phyloP scores from a whole-genome alignment of 2,329 filamentous ascomycete genomes.

The Ophiostoma tasmaniense region DNA sequence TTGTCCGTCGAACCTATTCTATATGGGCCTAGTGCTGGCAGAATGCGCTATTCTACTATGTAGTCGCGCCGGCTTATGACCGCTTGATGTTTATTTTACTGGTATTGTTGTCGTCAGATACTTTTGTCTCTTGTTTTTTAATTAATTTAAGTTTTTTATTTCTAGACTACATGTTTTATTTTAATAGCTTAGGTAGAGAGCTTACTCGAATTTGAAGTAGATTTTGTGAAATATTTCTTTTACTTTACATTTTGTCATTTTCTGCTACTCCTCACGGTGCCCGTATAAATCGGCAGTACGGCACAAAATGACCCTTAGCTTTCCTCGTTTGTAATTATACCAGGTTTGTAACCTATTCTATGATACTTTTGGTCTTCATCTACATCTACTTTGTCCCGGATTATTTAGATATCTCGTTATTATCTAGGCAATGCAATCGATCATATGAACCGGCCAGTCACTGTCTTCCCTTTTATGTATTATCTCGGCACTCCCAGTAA shows the following conservation, averaged over 20 bases:
- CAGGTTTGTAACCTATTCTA: neutral
- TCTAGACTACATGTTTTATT: too few relatives aligned
- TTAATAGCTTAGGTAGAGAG: too few relatives aligned
- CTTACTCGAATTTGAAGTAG: too few relatives aligned
- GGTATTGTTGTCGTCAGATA: neutral
- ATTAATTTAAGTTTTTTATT: too few relatives aligned
- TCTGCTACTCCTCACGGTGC: neutral
- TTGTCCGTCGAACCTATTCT: neutral
- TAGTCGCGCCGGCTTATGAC: neutral
- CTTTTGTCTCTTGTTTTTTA: neutral
- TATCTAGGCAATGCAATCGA: too few relatives aligned
- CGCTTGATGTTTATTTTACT: neutral
- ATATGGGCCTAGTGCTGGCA: neutral
- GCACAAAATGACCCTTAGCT: neutral
- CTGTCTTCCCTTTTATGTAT: neutral
- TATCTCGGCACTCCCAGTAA: neutral
- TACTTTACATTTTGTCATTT: too few relatives aligned
- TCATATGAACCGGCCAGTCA: neutral
- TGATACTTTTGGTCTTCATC: neutral
- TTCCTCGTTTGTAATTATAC: neutral
- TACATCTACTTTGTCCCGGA: neutral
- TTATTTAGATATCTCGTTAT: neutral
- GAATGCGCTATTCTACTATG: neutral
- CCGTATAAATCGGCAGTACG: neutral
- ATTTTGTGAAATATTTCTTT: too few relatives aligned